Evolutionary conservation across 495 filamentous ascomycete genomes (phyloP).

Genomic region (Parathielavia hyrcaniae): DNA sequence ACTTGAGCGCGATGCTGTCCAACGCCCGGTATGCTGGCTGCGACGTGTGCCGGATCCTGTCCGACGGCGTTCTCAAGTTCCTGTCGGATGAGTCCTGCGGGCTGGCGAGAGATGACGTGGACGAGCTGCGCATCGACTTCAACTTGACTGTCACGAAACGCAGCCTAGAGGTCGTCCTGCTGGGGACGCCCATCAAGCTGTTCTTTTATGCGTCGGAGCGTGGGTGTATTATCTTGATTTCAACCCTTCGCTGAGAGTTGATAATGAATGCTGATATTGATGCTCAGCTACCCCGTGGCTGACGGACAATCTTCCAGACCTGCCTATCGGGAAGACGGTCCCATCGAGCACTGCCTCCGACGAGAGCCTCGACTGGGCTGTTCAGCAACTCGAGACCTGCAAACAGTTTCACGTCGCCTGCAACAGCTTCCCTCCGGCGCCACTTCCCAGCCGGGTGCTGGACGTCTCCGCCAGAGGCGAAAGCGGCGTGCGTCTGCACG

Average conservation of each 20-base stretch:
- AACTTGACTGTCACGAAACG: slow-evolving; percentile 4
- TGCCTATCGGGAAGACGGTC: background rate
- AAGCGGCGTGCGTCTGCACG: slow-evolving; percentile 11
- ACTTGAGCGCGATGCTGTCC: slow-evolving; percentile 4
- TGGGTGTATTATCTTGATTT: background rate
- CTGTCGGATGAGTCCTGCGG: background rate
- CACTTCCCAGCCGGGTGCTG: slow-evolving; percentile 6
- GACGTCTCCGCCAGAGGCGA: background rate
- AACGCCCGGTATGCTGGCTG: background rate
- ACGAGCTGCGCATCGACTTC: slow-evolving; percentile 7
- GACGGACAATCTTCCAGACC: background rate
- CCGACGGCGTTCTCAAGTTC: slow-evolving; percentile 5
- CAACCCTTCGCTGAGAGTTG: no score
- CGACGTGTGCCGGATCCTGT: background rate
- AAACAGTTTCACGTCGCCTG: background rate
- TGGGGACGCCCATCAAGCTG: slow-evolving; percentile 2
- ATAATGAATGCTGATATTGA: background rate
- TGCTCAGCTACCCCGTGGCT: slow-evolving; percentile 7
- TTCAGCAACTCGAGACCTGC: slow-evolving; percentile 6
- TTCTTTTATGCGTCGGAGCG: slow-evolving; percentile 8
- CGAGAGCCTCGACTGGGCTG: slow-evolving; percentile 9
- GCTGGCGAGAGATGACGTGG: background rate
- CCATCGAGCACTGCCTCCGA: background rate
- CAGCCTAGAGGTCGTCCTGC: slow-evolving; percentile 2
- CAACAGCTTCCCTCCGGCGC: background rate